phyloP scores from a whole-genome alignment of 805 yeast genomes.

The Metschnikowia reukaufii region DNA sequence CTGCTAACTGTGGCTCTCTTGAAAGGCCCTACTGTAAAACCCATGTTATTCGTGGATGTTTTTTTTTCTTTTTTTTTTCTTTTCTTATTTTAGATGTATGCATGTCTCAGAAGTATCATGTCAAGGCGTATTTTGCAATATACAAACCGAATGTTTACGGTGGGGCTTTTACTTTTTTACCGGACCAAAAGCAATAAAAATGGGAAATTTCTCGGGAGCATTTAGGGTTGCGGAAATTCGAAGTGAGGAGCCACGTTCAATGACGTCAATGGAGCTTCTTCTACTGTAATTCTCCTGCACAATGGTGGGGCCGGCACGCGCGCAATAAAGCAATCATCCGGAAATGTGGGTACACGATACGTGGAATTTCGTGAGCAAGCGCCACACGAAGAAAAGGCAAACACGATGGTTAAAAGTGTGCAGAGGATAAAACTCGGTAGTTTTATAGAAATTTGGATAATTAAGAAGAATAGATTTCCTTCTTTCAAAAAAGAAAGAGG shows the following conservation, averaged over 20 bases:
- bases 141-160: constrained; percentile 6
- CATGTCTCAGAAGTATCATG: constrained; percentile 3
- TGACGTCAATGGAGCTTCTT: constrained; percentile 8
- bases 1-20: background rate
- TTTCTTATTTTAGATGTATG: background rate
- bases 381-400: background rate
- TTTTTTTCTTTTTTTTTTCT: background rate
- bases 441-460: too few relatives aligned
- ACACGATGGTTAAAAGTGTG: background rate
- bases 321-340: constrained; percentile 13
- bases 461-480: too few relatives aligned
- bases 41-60: background rate
- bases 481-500: background rate
- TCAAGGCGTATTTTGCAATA: background rate
- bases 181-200: constrained; percentile 1
- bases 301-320: constrained; percentile 4
- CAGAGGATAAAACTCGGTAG: too few relatives aligned
- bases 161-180: background rate
- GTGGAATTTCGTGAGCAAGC: background rate
- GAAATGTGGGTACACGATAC: background rate
- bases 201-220: background rate
- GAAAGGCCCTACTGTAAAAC: too few relatives aligned
- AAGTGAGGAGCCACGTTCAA: background rate
- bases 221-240: background rate
- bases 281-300: constrained; percentile 5